phyloP scores from a whole-genome alignment of 176 grass and related monocot species.

The Triticum urartu region DNA sequence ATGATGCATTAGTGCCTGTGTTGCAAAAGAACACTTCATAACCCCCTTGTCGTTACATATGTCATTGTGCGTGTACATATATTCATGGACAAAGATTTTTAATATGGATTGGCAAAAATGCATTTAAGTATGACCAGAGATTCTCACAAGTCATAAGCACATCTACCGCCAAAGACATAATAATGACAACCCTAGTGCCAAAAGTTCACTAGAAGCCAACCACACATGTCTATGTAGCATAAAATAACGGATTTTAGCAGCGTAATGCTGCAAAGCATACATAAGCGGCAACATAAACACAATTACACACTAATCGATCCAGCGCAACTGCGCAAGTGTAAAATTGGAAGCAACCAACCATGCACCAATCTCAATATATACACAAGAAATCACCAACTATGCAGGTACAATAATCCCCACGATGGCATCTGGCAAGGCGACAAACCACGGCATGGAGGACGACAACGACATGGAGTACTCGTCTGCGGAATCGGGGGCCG shows the following conservation, averaged over 20 bases:
- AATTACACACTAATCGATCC: neutral
- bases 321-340: neutral
- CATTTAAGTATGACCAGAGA: neutral
- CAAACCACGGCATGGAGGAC: neutral
- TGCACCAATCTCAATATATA: neutral
- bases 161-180: neutral
- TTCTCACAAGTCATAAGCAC: neutral
- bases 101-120: neutral
- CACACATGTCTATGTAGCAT: neutral
- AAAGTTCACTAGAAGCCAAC: neutral
- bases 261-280: constrained; percentile 2
- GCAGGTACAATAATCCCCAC: neutral
- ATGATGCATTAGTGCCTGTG: too few species aligned
- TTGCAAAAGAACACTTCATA: neutral
- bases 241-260: constrained; percentile 1
- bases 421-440: constrained; percentile 4
- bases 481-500: neutral
- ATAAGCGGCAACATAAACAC: neutral
- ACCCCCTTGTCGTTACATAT: neutral
- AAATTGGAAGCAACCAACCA: neutral
- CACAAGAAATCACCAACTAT: neutral
- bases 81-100: neutral
- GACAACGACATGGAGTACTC: neutral
- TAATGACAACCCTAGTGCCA: neutral
- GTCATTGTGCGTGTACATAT: too few species aligned